Conservation (phyloP, 2,329 filamentous ascomycete genomes). For the Phoma sp. region DNA sequence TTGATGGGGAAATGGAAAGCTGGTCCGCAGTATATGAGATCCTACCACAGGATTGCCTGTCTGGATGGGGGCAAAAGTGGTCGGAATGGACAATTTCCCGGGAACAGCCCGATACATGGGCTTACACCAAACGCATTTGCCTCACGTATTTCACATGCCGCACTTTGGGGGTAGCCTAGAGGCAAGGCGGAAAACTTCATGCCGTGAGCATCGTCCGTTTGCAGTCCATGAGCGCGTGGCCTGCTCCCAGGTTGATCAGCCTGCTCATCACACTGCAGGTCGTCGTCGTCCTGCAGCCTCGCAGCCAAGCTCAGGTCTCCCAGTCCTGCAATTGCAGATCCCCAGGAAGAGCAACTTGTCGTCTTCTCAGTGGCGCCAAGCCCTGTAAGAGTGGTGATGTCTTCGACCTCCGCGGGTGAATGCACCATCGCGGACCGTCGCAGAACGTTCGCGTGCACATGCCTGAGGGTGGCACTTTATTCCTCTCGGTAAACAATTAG, state of each 20-base stretch:
- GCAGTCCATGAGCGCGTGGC: constrained; percentile 24
- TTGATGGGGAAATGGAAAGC: constrained; percentile 15
- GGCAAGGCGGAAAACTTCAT: constrained; percentile 21
- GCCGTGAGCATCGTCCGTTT: constrained; percentile 1
- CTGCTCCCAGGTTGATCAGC: constrained; percentile 5
- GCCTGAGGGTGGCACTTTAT: neutral
- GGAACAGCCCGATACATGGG: constrained; percentile 9
- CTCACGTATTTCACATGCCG: constrained; percentile 17
- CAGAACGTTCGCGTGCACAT: constrained; percentile 2
- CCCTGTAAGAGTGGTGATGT: constrained; percentile 6
- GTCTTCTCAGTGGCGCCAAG: neutral
- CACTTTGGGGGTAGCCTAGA: constrained; percentile 14
- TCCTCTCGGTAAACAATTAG: neutral
- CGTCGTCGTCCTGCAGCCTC: constrained; percentile 3
- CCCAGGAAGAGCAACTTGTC: neutral
- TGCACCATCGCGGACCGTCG: constrained; percentile 29
- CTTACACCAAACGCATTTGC: constrained; percentile 31
- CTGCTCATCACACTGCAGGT: constrained; percentile 6
- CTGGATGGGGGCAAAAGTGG: constrained; percentile 18
- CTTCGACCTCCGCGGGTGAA: constrained; percentile 12
- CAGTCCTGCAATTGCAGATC: constrained; percentile 12
- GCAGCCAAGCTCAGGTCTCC: neutral
- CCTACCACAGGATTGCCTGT: constrained; percentile 21
- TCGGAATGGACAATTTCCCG: constrained; percentile 21
- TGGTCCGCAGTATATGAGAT: constrained; percentile 17